These are phyloP conservation scores for Lyophyllum semitale DNA, from an alignment of 768 basidiomycete species.

Conservation along the genomic window DNA sequence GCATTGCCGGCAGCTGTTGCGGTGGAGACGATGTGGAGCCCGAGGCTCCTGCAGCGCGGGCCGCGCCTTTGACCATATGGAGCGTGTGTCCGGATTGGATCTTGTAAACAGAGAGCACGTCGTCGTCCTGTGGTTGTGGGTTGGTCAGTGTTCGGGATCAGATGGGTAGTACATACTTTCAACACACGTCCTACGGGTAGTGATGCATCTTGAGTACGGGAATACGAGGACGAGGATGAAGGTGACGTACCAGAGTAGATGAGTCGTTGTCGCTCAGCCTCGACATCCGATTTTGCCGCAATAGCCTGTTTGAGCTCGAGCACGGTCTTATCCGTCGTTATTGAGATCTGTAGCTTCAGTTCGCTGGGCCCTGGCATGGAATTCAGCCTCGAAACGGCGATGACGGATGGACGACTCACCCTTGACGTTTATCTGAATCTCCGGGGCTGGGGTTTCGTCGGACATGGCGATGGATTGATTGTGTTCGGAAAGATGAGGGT, in stretches of 20 bases:
- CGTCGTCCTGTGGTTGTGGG: constrained; percentile 66
- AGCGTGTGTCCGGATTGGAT: constrained; percentile 87
- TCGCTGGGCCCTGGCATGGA: constrained; percentile 71
- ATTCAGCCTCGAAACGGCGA: background rate
- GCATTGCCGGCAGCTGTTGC: constrained; percentile 84
- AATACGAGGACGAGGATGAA: no score
- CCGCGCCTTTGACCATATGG: constrained; percentile 90
- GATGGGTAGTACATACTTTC: constrained; percentile 46
- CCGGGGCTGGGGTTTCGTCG: constrained; percentile 41
- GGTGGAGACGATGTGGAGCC: constrained; percentile 19
- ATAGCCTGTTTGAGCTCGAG: constrained; percentile 89
- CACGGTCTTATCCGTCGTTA: constrained; percentile 82
- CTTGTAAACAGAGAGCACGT: constrained; percentile 82
- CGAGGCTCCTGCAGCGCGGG: constrained; percentile 48
- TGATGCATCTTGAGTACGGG: no score
- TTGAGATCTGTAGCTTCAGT: constrained; percentile 87
- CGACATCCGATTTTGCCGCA: constrained; percentile 81
- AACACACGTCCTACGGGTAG: constrained; percentile 60
- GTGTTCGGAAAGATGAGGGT: background rate
- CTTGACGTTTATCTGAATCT: constrained; percentile 72
- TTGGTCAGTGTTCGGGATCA: background rate
- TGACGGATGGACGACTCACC: constrained; percentile 36
- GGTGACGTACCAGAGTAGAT: constrained; percentile 88
- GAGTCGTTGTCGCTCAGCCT: constrained; percentile 83
- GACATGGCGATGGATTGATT: constrained; percentile 44